Conservation (phyloP, 371 early-diverging fungal species). For the Mortierella sp. region DNA sequence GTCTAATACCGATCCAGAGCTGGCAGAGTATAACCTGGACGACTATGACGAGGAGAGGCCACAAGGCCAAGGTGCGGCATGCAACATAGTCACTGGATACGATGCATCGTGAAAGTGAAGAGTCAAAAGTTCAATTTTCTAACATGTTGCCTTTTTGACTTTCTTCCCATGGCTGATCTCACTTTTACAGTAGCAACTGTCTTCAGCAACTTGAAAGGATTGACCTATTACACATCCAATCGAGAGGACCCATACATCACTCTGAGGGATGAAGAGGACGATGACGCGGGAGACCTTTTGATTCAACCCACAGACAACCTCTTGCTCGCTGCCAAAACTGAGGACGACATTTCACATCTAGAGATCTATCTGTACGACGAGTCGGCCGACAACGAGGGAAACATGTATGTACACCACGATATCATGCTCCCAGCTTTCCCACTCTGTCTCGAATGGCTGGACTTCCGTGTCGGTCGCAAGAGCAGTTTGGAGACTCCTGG, state of each 20-base stretch:
- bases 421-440: constrained; percentile 98
- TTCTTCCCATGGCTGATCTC: too few species aligned
- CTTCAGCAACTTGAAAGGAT: constrained; percentile 78
- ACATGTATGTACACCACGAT: constrained; percentile 97
- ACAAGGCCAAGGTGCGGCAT: constrained; percentile 53
- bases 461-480: constrained; percentile 78
- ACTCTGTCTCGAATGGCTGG: constrained; percentile 94
- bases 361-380: constrained; percentile 90
- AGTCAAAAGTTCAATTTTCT: too few species aligned
- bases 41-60: constrained; percentile 70
- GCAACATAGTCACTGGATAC: too few species aligned
- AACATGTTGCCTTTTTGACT: too few species aligned
- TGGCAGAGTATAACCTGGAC: constrained; percentile 82
- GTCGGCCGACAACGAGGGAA: constrained; percentile 74
- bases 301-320: constrained; percentile 87
- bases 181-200: constrained; percentile 54
- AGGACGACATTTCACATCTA: constrained; percentile 94
- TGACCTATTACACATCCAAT: constrained; percentile 81
- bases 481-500: constrained; percentile 55
- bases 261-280: constrained; percentile 73
- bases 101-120: too few species aligned
- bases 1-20: constrained; percentile 63
- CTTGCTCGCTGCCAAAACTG: constrained; percentile 91
- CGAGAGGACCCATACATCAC: constrained; percentile 88
- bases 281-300: constrained; percentile 83